These are phyloP conservation scores for Schwanniomyces etchellsii DNA, from an alignment of 1,139 yeast genomes.

Conservation along the genomic window DNA sequence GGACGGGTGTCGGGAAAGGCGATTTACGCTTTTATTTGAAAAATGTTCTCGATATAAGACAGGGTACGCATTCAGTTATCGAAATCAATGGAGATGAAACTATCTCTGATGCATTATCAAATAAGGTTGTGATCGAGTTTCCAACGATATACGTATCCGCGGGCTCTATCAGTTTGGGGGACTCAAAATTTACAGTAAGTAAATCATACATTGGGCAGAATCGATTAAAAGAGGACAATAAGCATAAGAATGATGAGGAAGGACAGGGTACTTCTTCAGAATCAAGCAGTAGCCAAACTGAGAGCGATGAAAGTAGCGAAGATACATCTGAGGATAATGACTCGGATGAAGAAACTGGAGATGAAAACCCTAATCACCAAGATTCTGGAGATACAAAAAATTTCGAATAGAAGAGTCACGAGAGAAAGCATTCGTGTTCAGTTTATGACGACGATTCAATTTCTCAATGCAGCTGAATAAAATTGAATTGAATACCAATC, in stretches of 20 bases:
- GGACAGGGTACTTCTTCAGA: constrained; percentile 6
- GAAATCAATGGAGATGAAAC: constrained; percentile 14
- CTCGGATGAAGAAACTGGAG: no score
- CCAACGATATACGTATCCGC: constrained; percentile 59
- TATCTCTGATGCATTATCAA: constrained; percentile 44
- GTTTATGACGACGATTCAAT: no score
- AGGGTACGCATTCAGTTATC: constrained; percentile 15
- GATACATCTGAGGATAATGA: constrained; percentile 7
- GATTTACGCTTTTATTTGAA: constrained; percentile 27
- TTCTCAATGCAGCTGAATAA: no score
- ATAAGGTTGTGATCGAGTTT: constrained; percentile 64
- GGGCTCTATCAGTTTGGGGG: constrained; percentile 10
- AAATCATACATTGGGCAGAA: constrained; percentile 6
- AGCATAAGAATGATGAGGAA: not conserved
- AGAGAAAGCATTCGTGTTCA: no score
- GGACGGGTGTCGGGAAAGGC: constrained; percentile 12
- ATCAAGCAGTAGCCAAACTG: constrained; percentile 5
- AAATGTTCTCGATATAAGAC: constrained; percentile 20
- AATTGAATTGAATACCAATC: no score
- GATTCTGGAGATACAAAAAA: no score
- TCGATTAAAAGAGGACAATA: no score
- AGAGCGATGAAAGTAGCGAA: constrained; percentile 6
- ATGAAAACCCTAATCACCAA: no score
- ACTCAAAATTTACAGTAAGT: constrained; percentile 9
- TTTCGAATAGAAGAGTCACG: no score